Percentiles rank a stretch among this genome's conserved stretches.
Evolutionary conservation across 306 rosid genomes (phyloP).

Genomic region (Neltuma alba): DNA sequence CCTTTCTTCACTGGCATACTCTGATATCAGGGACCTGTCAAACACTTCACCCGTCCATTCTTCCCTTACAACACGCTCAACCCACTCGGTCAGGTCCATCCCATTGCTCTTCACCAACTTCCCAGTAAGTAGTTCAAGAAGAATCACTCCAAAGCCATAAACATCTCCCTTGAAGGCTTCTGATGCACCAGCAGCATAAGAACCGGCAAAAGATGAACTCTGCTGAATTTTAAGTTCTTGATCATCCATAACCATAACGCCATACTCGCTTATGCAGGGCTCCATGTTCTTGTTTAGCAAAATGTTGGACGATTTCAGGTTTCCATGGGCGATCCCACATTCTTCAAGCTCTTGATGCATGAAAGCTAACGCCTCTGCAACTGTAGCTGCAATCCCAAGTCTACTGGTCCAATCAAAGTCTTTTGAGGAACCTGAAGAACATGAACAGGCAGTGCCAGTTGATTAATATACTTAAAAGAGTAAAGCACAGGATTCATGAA

Average conservation of each 20-base stretch:
- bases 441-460: background rate
- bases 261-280: slow-evolving; percentile 76
- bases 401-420: slow-evolving; percentile 71
- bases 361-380: slow-evolving; percentile 70
- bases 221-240: slow-evolving; percentile 14
- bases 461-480: background rate
- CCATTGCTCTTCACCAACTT: slow-evolving; percentile 69
- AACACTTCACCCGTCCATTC: slow-evolving; percentile 94
- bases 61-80: slow-evolving; percentile 68
- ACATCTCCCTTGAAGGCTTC: slow-evolving; percentile 57
- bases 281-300: slow-evolving; percentile 71
- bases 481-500: background rate
- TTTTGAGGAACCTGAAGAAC: slow-evolving; percentile 51
- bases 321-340: slow-evolving; percentile 74
- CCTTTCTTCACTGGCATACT: slow-evolving; percentile 77
- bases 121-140: slow-evolving; percentile 84
- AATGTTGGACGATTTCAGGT: slow-evolving; percentile 80
- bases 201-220: slow-evolving; percentile 23
- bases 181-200: slow-evolving; percentile 10
- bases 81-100: slow-evolving; percentile 72
- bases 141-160: slow-evolving; percentile 75
- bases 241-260: slow-evolving; percentile 46
- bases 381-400: slow-evolving; percentile 55
- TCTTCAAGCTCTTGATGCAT: slow-evolving; percentile 64
- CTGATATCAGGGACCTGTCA: slow-evolving; percentile 56